Conservation (phyloP, 1,284 basidiomycete species). For the Mycena citricolor region DNA sequence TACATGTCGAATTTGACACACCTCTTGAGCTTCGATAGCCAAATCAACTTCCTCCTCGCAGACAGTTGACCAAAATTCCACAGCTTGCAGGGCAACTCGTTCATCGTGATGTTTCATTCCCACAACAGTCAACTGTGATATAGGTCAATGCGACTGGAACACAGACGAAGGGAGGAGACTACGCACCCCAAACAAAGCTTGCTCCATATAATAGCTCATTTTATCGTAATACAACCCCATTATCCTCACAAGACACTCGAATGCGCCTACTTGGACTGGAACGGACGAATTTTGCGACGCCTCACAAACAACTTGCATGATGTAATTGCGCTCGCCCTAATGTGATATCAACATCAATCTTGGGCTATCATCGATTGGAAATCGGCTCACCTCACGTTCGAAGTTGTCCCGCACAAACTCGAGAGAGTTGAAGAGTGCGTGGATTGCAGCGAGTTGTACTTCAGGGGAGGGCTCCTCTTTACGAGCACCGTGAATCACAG, state of each 20-base stretch:
- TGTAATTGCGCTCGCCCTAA: conserved; percentile 98
- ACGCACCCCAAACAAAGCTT: conserved; percentile 92
- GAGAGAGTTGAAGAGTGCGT: conserved; percentile 93
- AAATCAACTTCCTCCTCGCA: conserved; percentile 97
- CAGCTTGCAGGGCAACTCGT: conserved; percentile 90
- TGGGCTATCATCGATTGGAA: conserved; percentile 10
- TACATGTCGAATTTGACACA: conserved; percentile 34
- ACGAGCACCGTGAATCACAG: conserved; percentile 96
- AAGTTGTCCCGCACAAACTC: conserved; percentile 99
- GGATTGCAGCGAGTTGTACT: conserved; percentile 94
- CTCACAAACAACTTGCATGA: conserved; percentile 99
- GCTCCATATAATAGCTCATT: conserved; percentile 99
- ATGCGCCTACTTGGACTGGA: conserved; percentile 88
- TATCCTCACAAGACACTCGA: conserved; percentile 94
- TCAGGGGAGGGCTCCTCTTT: conserved; percentile 95
- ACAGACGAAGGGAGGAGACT: conserved; percentile 8
- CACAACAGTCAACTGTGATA: conserved; percentile 85
- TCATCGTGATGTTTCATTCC: conserved; percentile 97
- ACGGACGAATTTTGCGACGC: conserved; percentile 87
- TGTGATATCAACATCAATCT: conserved; percentile 19
- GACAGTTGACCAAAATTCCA: conserved; percentile 99
- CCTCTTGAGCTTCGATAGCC: conserved; percentile 90
- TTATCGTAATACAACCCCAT: conserved; percentile 99
- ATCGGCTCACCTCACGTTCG: conserved; percentile 79
- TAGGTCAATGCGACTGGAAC: conserved; percentile 22